phyloP scores from a whole-genome alignment of 129 eudicot species.

The Escallonia rubra region DNA sequence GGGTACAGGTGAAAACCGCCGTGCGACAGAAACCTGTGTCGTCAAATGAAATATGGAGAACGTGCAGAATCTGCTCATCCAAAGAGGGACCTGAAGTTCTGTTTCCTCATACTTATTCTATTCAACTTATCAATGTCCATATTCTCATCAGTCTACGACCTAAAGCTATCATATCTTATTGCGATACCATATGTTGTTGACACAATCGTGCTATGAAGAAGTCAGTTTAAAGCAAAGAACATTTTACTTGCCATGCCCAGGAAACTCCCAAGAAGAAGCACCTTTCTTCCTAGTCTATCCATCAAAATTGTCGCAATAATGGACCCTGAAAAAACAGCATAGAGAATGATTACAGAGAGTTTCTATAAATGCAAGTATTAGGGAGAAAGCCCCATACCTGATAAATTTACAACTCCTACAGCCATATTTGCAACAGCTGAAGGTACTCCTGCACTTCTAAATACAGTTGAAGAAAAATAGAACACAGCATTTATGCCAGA shows the following conservation, averaged over 20 bases:
- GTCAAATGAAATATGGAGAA: too few species aligned
- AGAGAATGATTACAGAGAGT: not conserved
- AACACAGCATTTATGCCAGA: conserved; percentile 89
- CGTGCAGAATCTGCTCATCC: too few species aligned
- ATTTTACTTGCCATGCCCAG: conserved; percentile 67
- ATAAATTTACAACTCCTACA: conserved; percentile 59
- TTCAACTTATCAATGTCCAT: too few species aligned
- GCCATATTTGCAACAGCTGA: conserved; percentile 64
- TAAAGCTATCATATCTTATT: too few species aligned
- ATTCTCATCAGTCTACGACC: too few species aligned
- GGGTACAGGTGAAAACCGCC: not conserved
- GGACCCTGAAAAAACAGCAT: conserved; percentile 49
- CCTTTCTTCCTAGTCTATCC: conserved; percentile 84
- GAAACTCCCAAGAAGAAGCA: conserved; percentile 81
- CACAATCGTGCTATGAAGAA: too few species aligned
- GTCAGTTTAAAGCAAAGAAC: not conserved
- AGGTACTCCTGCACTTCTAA: conserved; percentile 76
- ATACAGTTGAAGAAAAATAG: conserved; percentile 84
- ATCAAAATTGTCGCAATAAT: conserved; percentile 66
- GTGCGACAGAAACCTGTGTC: not conserved
- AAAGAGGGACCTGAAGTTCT: too few species aligned
- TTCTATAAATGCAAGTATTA: conserved; percentile 6
- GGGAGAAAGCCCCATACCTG: conserved; percentile 40
- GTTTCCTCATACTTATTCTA: too few species aligned
- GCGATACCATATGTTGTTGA: too few species aligned